A percentile compares a stretch with the other conserved stretches of the same genome.
phyloP scores from a whole-genome alignment of 805 yeast genomes.

The Cyberlindnera lachancei region DNA sequence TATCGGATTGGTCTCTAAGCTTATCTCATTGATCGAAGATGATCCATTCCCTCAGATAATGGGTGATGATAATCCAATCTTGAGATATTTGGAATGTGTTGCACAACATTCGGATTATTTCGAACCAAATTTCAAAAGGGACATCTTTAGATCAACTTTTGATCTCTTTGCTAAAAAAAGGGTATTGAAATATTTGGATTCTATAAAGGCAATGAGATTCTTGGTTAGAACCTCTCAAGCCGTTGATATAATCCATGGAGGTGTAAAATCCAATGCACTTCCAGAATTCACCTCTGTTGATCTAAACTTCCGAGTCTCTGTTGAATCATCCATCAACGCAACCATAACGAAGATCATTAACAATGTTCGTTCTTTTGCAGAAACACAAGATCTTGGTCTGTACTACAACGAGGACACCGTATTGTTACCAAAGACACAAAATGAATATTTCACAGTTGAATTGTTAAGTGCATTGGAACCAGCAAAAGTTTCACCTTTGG shows the following conservation, averaged over 20 bases:
- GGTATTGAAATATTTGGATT: slow-evolving; percentile 26
- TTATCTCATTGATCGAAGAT: slow-evolving; percentile 46
- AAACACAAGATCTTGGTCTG: slow-evolving; percentile 29
- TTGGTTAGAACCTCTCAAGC: slow-evolving; percentile 30
- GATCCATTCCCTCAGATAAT: slow-evolving; percentile 43
- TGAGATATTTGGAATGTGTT: slow-evolving; percentile 48
- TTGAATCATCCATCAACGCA: slow-evolving; percentile 33
- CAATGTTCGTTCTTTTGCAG: slow-evolving; percentile 33
- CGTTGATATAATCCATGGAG: slow-evolving; percentile 53
- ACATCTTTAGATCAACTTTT: slow-evolving; percentile 28
- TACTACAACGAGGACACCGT: slow-evolving; percentile 5
- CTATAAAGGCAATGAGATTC: slow-evolving; percentile 31
- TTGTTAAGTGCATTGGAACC: slow-evolving; percentile 32
- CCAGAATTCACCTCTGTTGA: slow-evolving; percentile 48
- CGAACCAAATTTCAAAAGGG: slow-evolving; percentile 11
- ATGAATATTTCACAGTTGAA: slow-evolving; percentile 34
- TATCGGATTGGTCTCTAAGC: slow-evolving; percentile 57
- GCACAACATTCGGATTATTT: slow-evolving; percentile 38
- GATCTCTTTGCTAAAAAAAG: slow-evolving; percentile 29
- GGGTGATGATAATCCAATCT: slow-evolving; percentile 44
- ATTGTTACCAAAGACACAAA: slow-evolving; percentile 13
- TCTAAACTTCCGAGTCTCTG: slow-evolving; percentile 51
- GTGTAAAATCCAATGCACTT: slow-evolving; percentile 59
- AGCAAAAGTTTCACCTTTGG: slow-evolving; percentile 45
- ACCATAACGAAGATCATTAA: slow-evolving; percentile 26